Base-by-base conservation (phyloP, 1,284 basidiomycete genomes). In the Peniophora sp. region DNA sequence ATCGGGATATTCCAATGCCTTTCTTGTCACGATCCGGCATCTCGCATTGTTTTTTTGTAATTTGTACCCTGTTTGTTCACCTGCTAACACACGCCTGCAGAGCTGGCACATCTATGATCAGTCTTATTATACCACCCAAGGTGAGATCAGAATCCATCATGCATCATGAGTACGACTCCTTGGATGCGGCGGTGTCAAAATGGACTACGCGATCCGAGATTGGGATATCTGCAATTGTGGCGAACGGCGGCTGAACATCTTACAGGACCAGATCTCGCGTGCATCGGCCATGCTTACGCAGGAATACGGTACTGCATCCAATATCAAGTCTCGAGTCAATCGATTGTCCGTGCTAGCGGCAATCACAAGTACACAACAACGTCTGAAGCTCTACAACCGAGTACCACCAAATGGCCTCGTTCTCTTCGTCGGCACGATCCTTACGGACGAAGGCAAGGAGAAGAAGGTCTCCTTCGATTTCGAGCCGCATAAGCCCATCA, bases 321-420 rank as follows among this genome's bases (percentile, higher is more conserved):
- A 99, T 75, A 99, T 99, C 79, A 99, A 99, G 71, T 97, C 94
- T 61, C 92, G 97, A 56, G 96, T 99, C 64, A 99, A 99, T 76
- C 85, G 96, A 60, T 81, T 97, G 36, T 99, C 96, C 34, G 97
- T 99, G 23, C 79, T 99, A 47, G 92, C 96, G 45, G 97, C 97
- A 56, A 99, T 99, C 65, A 98, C 96, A 19, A 95, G 92, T 62
- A 98, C 97, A n/a, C 96, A 99, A 70, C 95, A 99, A 61, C 84
- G 95, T 59, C 79, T 99, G 56, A 99, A 99, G 74, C 78, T 99
- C 9, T 99, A 98, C 77, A 92, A 86, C 63, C 83, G 92, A 56
- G 94, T 97, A 0, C 97, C 96, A 2, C 92, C 94, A 22, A 99
- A 99, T 60, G 97, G 96, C 56, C 82, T 99, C 35, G 92, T 97